phyloP scores from a whole-genome alignment of 2,329 filamentous ascomycete genomes.

The Clonostachys rhizophaga region DNA sequence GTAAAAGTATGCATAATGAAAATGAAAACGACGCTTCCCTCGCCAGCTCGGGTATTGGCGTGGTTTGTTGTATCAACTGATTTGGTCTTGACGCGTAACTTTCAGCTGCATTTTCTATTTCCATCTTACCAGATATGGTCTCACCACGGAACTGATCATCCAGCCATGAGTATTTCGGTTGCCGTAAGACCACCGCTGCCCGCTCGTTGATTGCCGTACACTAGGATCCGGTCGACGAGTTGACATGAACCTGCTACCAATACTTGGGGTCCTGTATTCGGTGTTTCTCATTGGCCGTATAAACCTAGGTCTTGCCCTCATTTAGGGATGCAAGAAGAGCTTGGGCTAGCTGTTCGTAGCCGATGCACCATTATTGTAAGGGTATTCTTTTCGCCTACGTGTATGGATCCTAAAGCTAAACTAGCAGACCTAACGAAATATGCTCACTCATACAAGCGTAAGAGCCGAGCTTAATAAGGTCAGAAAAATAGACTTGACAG shows the following conservation, averaged over 20 bases:
- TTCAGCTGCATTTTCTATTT: no score
- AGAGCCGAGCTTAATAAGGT: background rate
- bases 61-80: no score
- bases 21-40: no score
- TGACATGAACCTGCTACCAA: background rate
- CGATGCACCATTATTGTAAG: background rate
- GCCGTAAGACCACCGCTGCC: no score
- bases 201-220: no score
- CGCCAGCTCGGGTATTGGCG: no score
- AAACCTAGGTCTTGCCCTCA: background rate
- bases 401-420: background rate
- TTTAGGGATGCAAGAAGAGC: background rate
- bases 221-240: background rate
- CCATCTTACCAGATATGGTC: no score
- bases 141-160: no score
- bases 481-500: background rate
- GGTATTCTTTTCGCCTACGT: background rate
- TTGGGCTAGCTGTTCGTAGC: background rate
- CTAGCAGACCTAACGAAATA: background rate
- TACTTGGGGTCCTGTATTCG: background rate
- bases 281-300: background rate
- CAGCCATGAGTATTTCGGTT: no score
- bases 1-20: no score
- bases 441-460: background rate
- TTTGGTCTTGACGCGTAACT: no score